These are phyloP conservation scores for Sugiyamaella grinbergsii DNA, from an alignment of 1,139 yeast species.

Conservation along the genomic window DNA sequence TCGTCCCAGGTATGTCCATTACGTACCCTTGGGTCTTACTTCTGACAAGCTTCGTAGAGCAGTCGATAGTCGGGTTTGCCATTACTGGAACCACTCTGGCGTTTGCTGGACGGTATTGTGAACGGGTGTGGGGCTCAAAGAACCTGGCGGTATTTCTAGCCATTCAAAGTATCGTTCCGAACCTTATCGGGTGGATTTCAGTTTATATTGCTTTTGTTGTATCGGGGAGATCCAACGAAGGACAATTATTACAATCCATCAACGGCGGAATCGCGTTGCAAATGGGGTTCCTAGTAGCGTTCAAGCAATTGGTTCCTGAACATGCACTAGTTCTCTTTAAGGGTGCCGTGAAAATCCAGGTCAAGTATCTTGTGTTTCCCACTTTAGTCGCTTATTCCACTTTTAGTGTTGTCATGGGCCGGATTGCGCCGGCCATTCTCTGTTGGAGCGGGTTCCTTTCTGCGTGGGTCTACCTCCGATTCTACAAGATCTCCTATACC, in stretches of 20 bases:
- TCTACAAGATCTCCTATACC: constrained; percentile 56
- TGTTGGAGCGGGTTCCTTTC: constrained; percentile 66
- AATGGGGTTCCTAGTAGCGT: constrained; percentile 77
- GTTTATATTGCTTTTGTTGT: constrained; percentile 20
- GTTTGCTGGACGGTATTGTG: constrained; percentile 57
- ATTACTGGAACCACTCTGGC: constrained; percentile 54
- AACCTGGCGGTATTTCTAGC: constrained; percentile 63
- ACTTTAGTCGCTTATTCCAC: constrained; percentile 50
- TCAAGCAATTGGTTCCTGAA: constrained; percentile 88
- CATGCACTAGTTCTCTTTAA: constrained; percentile 72
- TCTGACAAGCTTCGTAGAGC: constrained; percentile 73
- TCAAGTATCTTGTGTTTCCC: constrained; percentile 68
- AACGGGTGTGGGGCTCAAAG: constrained; percentile 57
- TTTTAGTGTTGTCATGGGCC: constrained; percentile 30
- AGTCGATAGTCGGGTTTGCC: constrained; percentile 53
- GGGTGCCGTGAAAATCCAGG: constrained; percentile 64
- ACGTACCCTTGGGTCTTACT: constrained; percentile 76
- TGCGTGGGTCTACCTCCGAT: constrained; percentile 76
- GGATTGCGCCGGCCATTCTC: constrained; percentile 49
- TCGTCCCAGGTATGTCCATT: constrained; percentile 65
- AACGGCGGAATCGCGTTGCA: constrained; percentile 76
- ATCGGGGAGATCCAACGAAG: constrained; percentile 22
- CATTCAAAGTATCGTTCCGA: constrained; percentile 62
- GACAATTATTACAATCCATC: constrained; percentile 41
- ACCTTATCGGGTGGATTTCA: constrained; percentile 29